A percentile compares a stretch with the other conserved stretches of the same genome.
These are phyloP conservation scores for Yamadazyma triangularis DNA, from an alignment of 1,139 yeast genomes.

Conservation along the genomic window DNA sequence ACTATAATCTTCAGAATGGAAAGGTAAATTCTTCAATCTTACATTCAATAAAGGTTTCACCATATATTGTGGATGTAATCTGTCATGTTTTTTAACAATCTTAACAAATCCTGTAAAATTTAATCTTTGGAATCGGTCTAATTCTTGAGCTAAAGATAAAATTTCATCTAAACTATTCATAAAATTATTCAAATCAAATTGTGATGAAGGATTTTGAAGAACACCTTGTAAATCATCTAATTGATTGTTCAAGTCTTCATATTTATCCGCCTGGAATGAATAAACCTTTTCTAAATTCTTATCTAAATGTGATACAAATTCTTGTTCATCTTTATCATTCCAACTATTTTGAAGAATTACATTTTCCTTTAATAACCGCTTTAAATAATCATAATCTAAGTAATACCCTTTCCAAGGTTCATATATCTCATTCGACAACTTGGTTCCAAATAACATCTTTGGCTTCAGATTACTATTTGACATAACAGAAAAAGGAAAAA, in stretches of 20 bases:
- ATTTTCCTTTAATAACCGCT: slow-evolving; percentile 78
- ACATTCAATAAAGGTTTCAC: slow-evolving; percentile 88
- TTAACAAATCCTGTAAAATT: slow-evolving; percentile 94
- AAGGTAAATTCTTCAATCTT: slow-evolving; percentile 80
- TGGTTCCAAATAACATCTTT: slow-evolving; percentile 80
- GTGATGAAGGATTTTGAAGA: slow-evolving; percentile 23
- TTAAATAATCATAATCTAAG: slow-evolving; percentile 72
- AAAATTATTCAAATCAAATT: slow-evolving; percentile 52
- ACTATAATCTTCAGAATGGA: slow-evolving; percentile 92
- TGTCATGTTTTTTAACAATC: slow-evolving; percentile 93
- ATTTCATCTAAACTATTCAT: slow-evolving; percentile 68
- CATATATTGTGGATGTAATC: slow-evolving; percentile 78
- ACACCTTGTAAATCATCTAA: slow-evolving; percentile 58
- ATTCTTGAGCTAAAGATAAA: slow-evolving; percentile 71
- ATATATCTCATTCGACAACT: slow-evolving; percentile 74
- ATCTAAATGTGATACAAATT: slow-evolving; percentile 79
- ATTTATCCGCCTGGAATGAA: slow-evolving; percentile 72
- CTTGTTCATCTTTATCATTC: slow-evolving; percentile 79
- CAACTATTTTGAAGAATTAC: slow-evolving; percentile 55
- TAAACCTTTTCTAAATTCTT: slow-evolving; percentile 90
- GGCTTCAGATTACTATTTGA: slow-evolving; percentile 5
- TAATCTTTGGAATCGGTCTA: slow-evolving; percentile 84
- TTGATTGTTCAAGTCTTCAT: slow-evolving; percentile 61
- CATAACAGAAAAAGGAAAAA: too few species aligned
- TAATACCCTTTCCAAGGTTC: slow-evolving; percentile 88